Evolutionary conservation across 1,284 basidiomycete genomes (phyloP).

Genomic region (Boletus sp.): DNA sequence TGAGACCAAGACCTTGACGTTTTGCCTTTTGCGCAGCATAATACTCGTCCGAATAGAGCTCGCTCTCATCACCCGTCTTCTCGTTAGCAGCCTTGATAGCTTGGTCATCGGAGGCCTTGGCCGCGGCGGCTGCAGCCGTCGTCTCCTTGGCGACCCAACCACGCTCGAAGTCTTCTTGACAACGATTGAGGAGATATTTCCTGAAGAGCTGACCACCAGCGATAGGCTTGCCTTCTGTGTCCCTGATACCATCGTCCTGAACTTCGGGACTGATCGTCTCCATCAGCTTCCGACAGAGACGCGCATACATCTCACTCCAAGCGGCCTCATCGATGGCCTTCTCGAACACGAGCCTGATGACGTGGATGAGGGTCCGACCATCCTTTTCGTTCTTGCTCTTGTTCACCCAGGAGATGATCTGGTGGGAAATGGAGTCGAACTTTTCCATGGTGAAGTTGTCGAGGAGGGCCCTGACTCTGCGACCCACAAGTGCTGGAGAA

Average conservation of each 20-base stretch:
- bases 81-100: conserved; percentile 62
- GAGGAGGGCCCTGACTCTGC: conserved; percentile 90
- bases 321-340: conserved; percentile 95
- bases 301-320: conserved; percentile 97
- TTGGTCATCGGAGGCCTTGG: conserved; percentile 56
- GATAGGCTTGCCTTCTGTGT: conserved; percentile 77
- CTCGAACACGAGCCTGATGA: conserved; percentile 95
- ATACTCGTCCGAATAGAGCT: conserved; percentile 92
- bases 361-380: conserved; percentile 90
- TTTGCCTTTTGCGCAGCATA: conserved; percentile 96
- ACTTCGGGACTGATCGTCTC: conserved; percentile 84
- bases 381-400: conserved; percentile 90
- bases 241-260: conserved; percentile 80
- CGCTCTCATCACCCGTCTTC: conserved; percentile 52
- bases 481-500: conserved; percentile 81
- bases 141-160: conserved; percentile 77
- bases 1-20: conserved; percentile 92
- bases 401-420: conserved; percentile 94
- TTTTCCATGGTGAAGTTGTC: conserved; percentile 98
- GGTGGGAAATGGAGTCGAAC: conserved; percentile 91
- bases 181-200: conserved; percentile 89
- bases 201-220: conserved; percentile 91
- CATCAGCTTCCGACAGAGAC: conserved; percentile 91
- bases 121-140: conserved; percentile 55
- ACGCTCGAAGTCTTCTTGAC: conserved; percentile 93